Base-by-base conservation (phyloP, 371 early-diverging fungal genomes). In the Haplosporangium sp. region DNA sequence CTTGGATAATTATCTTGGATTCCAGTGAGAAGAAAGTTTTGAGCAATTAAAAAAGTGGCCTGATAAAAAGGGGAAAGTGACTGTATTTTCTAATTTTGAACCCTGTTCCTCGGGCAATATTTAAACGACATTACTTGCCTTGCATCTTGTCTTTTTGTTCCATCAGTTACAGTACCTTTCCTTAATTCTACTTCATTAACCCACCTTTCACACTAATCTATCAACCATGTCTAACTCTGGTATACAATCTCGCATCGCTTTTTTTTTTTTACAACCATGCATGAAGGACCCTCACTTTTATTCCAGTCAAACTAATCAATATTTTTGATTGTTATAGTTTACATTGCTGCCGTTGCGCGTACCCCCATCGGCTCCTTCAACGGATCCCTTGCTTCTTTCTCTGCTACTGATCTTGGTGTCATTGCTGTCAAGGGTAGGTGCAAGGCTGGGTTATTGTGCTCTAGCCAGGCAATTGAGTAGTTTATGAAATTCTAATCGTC, bases 311-410 rank as follows among this genome's bases (percentile, higher is more conserved):
- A 20, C 53, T 15, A 39, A 42, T 61, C 20, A 61, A 9, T 40
- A 48, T 61, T 48, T 27, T 27, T 27, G 27, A 27, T 27, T n/a
- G 17, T 52, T 42, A 5, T 44, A 81, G 97, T 96, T 71, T 96
- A 93, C 84, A 97, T 98, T 78, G 93, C 95, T 63, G 91, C 95
- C 74, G 91, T 90, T 69, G 93, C 89, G 52, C 92, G 99, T 77
- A 98, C 99, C n/a, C 96, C 99, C 62, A 88, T 98, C 66, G 99
- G 98, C 73, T 89, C 93, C 60, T 97, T 98, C 85, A 93, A 93
- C 60, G 97, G 98, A 19, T 92, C 95, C 7, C 90, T 99, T 44
- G 88, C 96, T 52, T 91, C 95, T 40, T 85, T 98, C 70, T 83
- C 92, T 45, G 98, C 99, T 35, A 86, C 90, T 53, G 88, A 97